Conservation (phyloP, 208 protist genomes). For the Trypanosoma platydactyli region DNA sequence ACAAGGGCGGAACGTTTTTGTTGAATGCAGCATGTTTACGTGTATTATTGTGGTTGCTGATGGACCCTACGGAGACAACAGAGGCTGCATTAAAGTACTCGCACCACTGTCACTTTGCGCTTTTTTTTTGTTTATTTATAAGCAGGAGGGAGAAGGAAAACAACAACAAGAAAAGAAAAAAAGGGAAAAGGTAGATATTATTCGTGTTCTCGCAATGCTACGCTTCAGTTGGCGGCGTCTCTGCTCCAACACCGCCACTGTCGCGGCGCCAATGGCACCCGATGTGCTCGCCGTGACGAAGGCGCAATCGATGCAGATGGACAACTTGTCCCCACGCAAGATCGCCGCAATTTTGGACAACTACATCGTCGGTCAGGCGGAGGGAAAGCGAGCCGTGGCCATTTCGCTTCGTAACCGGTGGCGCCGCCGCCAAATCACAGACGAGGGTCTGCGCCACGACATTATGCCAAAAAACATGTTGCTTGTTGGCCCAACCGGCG, state of each 20-base stretch:
- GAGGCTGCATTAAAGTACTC: too few species aligned
- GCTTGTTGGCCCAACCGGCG: slow-evolving; percentile 91
- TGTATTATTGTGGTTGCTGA: too few species aligned
- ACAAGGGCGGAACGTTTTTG: too few species aligned
- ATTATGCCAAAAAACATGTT: slow-evolving; percentile 95
- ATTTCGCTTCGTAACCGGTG: slow-evolving; percentile 96
- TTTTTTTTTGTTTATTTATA: too few species aligned
- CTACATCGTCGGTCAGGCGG: slow-evolving; percentile 96
- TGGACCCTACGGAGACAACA: too few species aligned
- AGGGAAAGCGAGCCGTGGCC: slow-evolving; percentile 95
- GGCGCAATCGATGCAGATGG: slow-evolving; percentile 56
- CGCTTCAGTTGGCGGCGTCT: slow-evolving; percentile 45
- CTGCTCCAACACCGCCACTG: slow-evolving; percentile 38
- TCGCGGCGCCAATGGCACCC: slow-evolving; percentile 48
- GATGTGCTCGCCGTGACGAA: slow-evolving; percentile 61
- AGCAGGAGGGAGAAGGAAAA: too few species aligned
- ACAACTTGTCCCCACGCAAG: slow-evolving; percentile 85
- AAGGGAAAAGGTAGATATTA: background rate
- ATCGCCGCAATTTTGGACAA: slow-evolving; percentile 93
- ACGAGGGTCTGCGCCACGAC: slow-evolving; percentile 73
- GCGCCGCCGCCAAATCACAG: slow-evolving; percentile 83
- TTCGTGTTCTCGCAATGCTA: too few species aligned
- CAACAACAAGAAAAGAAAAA: background rate
- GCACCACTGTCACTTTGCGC: too few species aligned
- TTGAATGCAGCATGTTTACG: too few species aligned